Evolutionary conservation across 306 rosid species (phyloP).

Genomic region (Casuarina glauca): DNA sequence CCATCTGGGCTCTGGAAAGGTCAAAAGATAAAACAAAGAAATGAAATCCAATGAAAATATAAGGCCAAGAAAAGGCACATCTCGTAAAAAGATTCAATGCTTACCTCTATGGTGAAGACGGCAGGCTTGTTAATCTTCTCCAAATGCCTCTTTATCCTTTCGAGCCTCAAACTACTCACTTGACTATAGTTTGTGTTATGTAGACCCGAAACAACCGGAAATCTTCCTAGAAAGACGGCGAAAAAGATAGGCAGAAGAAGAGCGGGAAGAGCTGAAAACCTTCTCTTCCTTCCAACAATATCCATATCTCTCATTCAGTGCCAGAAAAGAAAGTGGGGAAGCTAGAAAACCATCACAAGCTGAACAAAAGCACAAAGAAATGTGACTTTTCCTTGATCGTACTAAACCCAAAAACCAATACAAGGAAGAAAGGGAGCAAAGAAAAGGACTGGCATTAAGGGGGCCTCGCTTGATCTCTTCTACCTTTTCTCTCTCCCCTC

Average conservation of each 20-base stretch:
- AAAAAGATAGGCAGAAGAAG: slow-evolving; percentile 34
- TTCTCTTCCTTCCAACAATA: slow-evolving; percentile 21
- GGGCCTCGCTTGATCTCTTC: background rate
- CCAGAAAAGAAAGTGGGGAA: slow-evolving; percentile 14
- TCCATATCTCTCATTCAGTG: slow-evolving; percentile 48
- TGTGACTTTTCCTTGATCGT: background rate
- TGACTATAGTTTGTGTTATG: slow-evolving; percentile 54
- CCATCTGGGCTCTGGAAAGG: slow-evolving; percentile 71
- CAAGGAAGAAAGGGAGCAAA: slow-evolving; percentile 23
- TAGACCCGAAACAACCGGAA: slow-evolving; percentile 33
- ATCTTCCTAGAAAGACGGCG: slow-evolving; percentile 29
- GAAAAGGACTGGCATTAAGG: slow-evolving; percentile 33
- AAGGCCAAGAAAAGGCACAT: background rate
- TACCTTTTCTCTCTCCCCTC: slow-evolving; percentile 30
- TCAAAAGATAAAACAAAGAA: background rate
- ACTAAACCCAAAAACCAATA: slow-evolving; percentile 32
- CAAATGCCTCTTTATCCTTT: slow-evolving; percentile 79
- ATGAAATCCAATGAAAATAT: background rate
- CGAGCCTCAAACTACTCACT: slow-evolving; percentile 65
- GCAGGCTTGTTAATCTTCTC: slow-evolving; percentile 81
- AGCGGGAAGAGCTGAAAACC: slow-evolving; percentile 22
- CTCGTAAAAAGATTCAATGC: background rate
- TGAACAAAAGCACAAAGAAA: background rate
- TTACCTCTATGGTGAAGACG: slow-evolving; percentile 68
- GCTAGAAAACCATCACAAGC: background rate